A percentile compares a stretch with the other conserved stretches of the same genome.
These are phyloP conservation scores for Aegle marmelos DNA, from an alignment of 345 rosid genomes.

Conservation along the genomic window DNA sequence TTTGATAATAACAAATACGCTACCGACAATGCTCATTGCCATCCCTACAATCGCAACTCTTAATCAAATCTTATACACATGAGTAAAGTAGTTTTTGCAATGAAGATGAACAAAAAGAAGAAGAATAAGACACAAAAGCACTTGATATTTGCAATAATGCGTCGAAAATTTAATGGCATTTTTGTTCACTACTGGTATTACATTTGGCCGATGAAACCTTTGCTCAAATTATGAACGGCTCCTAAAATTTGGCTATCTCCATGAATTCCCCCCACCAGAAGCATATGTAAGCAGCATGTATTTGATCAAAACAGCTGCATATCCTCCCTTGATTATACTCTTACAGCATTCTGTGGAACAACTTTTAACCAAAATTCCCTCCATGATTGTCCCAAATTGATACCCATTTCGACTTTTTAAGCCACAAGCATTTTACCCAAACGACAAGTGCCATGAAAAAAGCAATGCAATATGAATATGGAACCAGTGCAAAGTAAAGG, in stretches of 20 bases:
- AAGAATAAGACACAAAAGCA: too few relatives aligned
- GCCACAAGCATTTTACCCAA: not conserved
- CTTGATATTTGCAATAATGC: too few relatives aligned
- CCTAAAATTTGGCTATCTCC: not conserved
- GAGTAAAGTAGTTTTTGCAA: too few relatives aligned
- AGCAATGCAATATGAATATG: too few relatives aligned
- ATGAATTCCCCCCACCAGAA: not conserved
- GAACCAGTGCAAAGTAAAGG: conserved; percentile 17
- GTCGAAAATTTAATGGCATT: too few relatives aligned
- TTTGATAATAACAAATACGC: too few relatives aligned
- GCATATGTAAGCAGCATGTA: not conserved
- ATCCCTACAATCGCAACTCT: too few relatives aligned
- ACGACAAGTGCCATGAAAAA: conserved; percentile 21
- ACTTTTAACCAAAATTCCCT: conserved; percentile 23
- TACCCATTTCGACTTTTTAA: conserved; percentile 17
- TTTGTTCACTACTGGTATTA: too few relatives aligned
- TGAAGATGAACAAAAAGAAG: too few relatives aligned
- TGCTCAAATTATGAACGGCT: not conserved
- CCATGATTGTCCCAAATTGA: conserved; percentile 29
- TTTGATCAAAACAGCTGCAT: not conserved
- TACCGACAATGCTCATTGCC: too few relatives aligned
- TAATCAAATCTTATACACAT: not conserved
- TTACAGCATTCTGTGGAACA: conserved; percentile 6
- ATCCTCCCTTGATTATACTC: not conserved
- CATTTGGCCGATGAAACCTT: too few relatives aligned